These are phyloP conservation scores for Penicillium sp. DNA, from an alignment of 2,329 filamentous ascomycete genomes.

Conservation along the genomic window DNA sequence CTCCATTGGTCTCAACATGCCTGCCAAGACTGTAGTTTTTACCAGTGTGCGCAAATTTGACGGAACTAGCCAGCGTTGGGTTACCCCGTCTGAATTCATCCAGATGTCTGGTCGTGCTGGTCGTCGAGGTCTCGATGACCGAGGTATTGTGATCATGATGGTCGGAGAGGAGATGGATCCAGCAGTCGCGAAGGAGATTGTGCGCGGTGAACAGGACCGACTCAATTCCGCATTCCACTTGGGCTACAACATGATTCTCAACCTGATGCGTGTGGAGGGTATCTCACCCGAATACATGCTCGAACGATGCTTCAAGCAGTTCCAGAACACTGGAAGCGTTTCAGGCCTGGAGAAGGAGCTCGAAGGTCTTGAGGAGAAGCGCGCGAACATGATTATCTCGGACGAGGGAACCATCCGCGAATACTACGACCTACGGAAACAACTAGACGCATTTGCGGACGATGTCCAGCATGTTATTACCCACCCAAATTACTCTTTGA, in stretches of 20 bases:
- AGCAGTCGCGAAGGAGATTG: slow-evolving; percentile 83
- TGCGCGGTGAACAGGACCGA: slow-evolving; percentile 91
- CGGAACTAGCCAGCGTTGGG: slow-evolving; percentile 66
- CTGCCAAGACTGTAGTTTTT: slow-evolving; percentile 98
- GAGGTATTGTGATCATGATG: slow-evolving; percentile 99
- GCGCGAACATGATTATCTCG: slow-evolving; percentile 63
- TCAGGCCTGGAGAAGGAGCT: slow-evolving; percentile 75
- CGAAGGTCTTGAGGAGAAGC: slow-evolving; percentile 65
- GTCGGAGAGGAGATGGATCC: slow-evolving; percentile 94
- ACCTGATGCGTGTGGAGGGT: slow-evolving; percentile 93
- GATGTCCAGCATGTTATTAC: slow-evolving; percentile 89
- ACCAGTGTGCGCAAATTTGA: slow-evolving; percentile 94
- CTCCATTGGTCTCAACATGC: slow-evolving; percentile 98
- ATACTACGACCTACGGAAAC: slow-evolving; percentile 82
- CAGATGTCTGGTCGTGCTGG: slow-evolving; percentile 98
- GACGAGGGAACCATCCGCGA: slow-evolving; percentile 86
- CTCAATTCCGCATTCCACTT: slow-evolving; percentile 96
- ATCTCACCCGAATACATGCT: slow-evolving; percentile 98
- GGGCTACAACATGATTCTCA: slow-evolving; percentile 98
- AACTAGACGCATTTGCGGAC: slow-evolving; percentile 70
- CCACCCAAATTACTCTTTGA: slow-evolving; percentile 75
- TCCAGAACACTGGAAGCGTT: slow-evolving; percentile 87
- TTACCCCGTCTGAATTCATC: slow-evolving; percentile 92
- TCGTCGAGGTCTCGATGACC: slow-evolving; percentile 90
- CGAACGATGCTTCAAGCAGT: slow-evolving; percentile 96